These are phyloP conservation scores for Verticillium klebahnii DNA, from an alignment of 2,329 filamentous ascomycete species.

Conservation along the genomic window DNA sequence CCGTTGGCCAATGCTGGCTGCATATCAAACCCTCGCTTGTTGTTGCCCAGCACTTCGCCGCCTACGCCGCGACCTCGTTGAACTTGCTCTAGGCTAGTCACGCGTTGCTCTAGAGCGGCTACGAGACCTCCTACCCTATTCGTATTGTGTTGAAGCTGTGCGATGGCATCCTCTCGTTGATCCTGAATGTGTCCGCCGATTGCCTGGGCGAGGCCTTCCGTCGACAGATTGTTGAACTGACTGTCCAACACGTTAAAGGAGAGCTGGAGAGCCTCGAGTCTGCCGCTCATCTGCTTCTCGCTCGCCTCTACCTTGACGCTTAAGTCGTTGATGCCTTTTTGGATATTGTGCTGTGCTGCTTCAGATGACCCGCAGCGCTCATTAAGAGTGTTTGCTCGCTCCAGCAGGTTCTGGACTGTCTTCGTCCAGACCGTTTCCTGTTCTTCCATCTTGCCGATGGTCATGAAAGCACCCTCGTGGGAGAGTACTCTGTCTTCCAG, in stretches of 20 bases:
- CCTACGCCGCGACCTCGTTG: too few species aligned
- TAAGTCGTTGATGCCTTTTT: not conserved
- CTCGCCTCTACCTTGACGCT: not conserved
- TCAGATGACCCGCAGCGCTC: not conserved
- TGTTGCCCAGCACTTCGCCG: not conserved
- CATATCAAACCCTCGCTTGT: conserved; percentile 1
- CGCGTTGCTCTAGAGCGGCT: not conserved
- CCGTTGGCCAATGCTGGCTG: conserved; percentile 3
- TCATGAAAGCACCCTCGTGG: not conserved
- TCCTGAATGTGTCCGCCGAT: conserved; percentile 31
- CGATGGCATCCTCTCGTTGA: not conserved
- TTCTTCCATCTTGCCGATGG: not conserved
- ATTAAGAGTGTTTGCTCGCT: not conserved
- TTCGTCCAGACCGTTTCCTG: not conserved
- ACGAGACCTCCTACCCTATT: not conserved
- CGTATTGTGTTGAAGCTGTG: not conserved
- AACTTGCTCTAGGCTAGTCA: not conserved
- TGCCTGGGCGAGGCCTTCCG: conserved; percentile 32
- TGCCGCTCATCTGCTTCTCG: conserved; percentile 2
- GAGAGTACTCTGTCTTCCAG: not conserved
- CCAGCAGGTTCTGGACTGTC: not conserved
- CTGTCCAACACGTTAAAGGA: conserved; percentile 34
- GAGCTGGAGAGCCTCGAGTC: conserved; percentile 26
- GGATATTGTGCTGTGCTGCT: not conserved
- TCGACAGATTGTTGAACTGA: conserved; percentile 45